Base-by-base conservation (phyloP, 495 filamentous ascomycete genomes). In the Cladorrhinum samala region DNA sequence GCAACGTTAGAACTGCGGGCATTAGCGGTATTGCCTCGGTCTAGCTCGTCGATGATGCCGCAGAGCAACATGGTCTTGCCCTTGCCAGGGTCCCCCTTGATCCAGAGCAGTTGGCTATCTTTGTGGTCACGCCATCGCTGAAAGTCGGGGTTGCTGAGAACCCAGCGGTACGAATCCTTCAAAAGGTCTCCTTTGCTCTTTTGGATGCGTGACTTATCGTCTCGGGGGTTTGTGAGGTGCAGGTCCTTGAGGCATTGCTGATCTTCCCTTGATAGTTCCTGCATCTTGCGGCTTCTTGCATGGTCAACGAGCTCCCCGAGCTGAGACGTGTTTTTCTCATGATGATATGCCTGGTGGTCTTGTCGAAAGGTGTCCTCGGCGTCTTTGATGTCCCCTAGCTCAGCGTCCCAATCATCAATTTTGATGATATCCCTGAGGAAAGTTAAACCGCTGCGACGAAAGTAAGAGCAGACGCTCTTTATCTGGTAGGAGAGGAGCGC, bases 41-140 rank as follows among this genome's bases (percentile, higher is more conserved):
- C 40, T 27, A 76, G 50, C 14, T 75, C 61, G 20, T 75, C 51
- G 25, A 74, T 70, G 30, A 76, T 69, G 3, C 69, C 70, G 17
- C 59, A 70, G 9, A 79, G 48, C 0, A 77, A 61, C 74, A 78
- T 78, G 1, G 74, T 77, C 63, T 76, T 77, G 38, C 75, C 72
- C 48, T 70, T 76, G n/a, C 72, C 73, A 27, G 71, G 61, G 50
- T 67, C 72, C 19, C 73, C 72, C 41, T 66, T 75, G 33, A 79
- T 70, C 74, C 71, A 77, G 20, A 78, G 68, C 23, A 75, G 55
- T 17, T 53, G 59, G 20, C 44, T 59, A 13, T 69, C 37, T 6
- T 39, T 72, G 27, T 11, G 5, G 27, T 11, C 11, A 11, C 27
- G 27, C 27, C 27, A 33, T 33, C 11, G 27, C 11, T 47, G 6